Evolutionary conservation across 2,329 filamentous ascomycete species (phyloP), one percentile per base, ranked within the genome.

Genomic region (Lasiodiplodia sp.): DNA sequence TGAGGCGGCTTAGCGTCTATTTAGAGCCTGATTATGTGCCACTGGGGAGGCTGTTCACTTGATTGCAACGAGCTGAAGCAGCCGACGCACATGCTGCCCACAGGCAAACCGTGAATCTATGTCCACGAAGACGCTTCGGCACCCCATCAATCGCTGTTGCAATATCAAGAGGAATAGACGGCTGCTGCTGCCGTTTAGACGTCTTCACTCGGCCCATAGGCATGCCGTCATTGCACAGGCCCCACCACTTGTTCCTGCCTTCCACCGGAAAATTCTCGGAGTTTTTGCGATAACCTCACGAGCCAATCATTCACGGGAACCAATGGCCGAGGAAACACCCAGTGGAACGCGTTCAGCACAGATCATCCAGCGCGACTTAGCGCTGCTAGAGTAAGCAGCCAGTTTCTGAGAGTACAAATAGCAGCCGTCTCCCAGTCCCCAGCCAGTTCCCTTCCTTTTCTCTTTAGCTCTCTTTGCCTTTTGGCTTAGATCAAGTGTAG

Each of bases 401-500:
- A 34, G 11, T 12, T 18, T 3, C n/a, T n/a, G 7, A 10, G 40
- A 21, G 12, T 25, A 51, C 28, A 49, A 47, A 51, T 51, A 49
- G 3, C 16, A n/a, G 10, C n/a, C 11, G 23, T 28, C 44, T 2
- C 8, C 53, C 10, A 28, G 31, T 8, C 23, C 34, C 14, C 21
- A 4, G 28, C 16, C 51, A n/a, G 16, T 14, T 23, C 14, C 23
- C 16, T 28, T 40, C 5, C 12, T 66, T 47, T 66, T 25, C 11
- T 44, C 66, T 62, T 23, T 21, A 68, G 66, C 56, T 63, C 66
- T 68, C 56, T 63, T 63, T 68, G 66, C 56, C 47, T 62, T 47
- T 53, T 68, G 47, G 66, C 56, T 68, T 62, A 40, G 66, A 67
- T 60, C 66, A 62, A 40, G 40, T 67, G 55, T 67, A 67, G 66